Percentiles rank a stretch among this genome's conserved stretches.
Conservation (phyloP, 352 stramenopile genomes). For the Phytophthora melonis region DNA sequence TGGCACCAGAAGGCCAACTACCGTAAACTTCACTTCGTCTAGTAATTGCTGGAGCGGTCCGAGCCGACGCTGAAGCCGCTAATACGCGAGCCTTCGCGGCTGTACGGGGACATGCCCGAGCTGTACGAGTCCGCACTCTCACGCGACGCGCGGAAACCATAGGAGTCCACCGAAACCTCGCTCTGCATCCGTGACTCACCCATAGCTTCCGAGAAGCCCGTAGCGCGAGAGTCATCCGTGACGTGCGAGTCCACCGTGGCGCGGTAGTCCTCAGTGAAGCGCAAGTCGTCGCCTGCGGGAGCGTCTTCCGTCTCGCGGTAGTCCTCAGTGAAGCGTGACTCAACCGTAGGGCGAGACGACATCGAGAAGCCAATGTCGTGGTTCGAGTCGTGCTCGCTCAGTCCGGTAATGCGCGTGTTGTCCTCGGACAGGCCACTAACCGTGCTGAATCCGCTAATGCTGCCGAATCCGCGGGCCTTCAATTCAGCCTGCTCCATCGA, state of each 20-base stretch:
- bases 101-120: slow-evolving; percentile 70
- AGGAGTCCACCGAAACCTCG: slow-evolving; percentile 79
- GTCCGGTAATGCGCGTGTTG: slow-evolving; percentile 30
- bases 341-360: slow-evolving; percentile 42
- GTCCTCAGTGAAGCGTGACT: slow-evolving; percentile 40
- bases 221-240: slow-evolving; percentile 37
- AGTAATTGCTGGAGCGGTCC: slow-evolving; percentile 42
- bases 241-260: slow-evolving; percentile 34
- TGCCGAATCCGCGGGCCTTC: slow-evolving; percentile 40
- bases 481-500: slow-evolving; percentile 47
- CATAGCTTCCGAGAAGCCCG: slow-evolving; percentile 56
- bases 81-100: slow-evolving; percentile 66
- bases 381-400: slow-evolving; percentile 46
- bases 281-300: slow-evolving; percentile 23
- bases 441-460: slow-evolving; percentile 52
- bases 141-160: slow-evolving; percentile 63
- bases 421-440: slow-evolving; percentile 48
- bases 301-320: slow-evolving; percentile 21
- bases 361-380: slow-evolving; percentile 52
- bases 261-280: slow-evolving; percentile 39
- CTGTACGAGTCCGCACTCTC: slow-evolving; percentile 74
- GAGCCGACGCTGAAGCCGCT: slow-evolving; percentile 66
- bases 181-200: slow-evolving; percentile 58
- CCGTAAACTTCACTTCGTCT: slow-evolving; percentile 19
- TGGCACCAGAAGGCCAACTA: slow-evolving; percentile 36